Evolutionary conservation across 2,329 filamentous ascomycete species (phyloP), one percentile per base, ranked within the genome.

Genomic region (Fusarium sp.): DNA sequence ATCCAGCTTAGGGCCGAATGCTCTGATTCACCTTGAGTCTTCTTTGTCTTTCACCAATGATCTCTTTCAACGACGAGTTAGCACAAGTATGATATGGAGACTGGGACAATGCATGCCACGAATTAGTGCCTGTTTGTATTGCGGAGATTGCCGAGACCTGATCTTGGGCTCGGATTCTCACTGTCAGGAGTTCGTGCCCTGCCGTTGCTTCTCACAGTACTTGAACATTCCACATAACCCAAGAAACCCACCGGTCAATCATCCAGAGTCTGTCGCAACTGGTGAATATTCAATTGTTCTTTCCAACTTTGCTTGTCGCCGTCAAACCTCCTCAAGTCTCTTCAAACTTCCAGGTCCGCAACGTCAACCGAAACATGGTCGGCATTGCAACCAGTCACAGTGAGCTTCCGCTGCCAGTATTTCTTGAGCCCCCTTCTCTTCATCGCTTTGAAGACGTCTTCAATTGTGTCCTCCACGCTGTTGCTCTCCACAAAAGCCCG

Each of bases 11-110:
- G 8, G 3, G 17, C 4, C 3, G 8, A 35, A 20, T 10, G 30
- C 3, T 8, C 6, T 51, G 6, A 8, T 20, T 24, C 2, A 3
- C 30, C 12, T 1, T 24, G 17, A 24, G 3, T 8, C 12, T 35
- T 3, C 17, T 8, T 51, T 14, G 17, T 1, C 8, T 15, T 11
- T 28, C 4, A 22, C 18, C 18, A 32, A 14, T n/a, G 8, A 10
- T 8, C 17, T 9, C 6, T 35, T 14, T 5, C 32, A 35, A 17
- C 32, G 14, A 17, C 14, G 0, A 35, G 14, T 1, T 8, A 35
- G 3, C 32, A 35, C 32, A 35, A 35, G 32, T 35, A 17, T 17
- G 8, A 35, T 1, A 35, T 35, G 15, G 32, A 35, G 32, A 35
- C 32, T 35, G 32, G 3, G 14, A 17, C 14, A 35, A 17, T 35